Evolutionary conservation across 257 asterid genomes (phyloP).

Genomic region (Solanum tarijense): DNA sequence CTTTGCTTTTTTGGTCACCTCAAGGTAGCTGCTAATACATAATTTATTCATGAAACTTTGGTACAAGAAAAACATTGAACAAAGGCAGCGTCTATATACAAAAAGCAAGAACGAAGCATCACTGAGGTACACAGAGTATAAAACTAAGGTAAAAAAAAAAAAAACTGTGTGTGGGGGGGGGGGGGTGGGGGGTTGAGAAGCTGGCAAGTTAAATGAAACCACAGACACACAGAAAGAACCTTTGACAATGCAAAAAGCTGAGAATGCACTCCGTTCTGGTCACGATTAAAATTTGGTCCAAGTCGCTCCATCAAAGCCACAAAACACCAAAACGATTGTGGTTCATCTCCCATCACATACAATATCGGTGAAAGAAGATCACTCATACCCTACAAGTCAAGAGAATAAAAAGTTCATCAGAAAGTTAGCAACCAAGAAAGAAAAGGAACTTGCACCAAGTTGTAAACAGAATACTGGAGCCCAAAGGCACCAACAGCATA

Average conservation of each 20-base stretch:
- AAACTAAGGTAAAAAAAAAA: neutral
- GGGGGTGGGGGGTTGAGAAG: neutral
- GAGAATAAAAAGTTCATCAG: neutral
- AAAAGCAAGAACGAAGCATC: neutral
- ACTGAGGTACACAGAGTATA: neutral
- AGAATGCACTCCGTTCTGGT: constrained; percentile 96
- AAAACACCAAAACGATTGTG: constrained; percentile 95
- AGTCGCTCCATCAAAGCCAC: constrained; percentile 85
- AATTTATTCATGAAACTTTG: neutral
- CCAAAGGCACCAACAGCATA: neutral
- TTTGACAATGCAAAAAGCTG: constrained; percentile 94
- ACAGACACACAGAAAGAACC: constrained; percentile 29
- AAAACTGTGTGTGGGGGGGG: neutral
- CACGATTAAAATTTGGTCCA: constrained; percentile 98
- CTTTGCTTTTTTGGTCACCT: neutral
- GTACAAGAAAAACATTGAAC: neutral
- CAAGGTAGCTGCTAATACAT: neutral
- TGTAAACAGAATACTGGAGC: neutral
- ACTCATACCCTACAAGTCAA: constrained; percentile 84
- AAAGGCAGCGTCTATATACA: neutral
- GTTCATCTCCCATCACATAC: constrained; percentile 83
- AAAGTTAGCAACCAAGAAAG: constrained; percentile 5
- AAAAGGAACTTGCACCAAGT: neutral
- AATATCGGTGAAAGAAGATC: constrained; percentile 94
- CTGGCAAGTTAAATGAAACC: neutral